Conservation (phyloP, 176 grass and related monocot species). For the Elaeis guineensis region DNA sequence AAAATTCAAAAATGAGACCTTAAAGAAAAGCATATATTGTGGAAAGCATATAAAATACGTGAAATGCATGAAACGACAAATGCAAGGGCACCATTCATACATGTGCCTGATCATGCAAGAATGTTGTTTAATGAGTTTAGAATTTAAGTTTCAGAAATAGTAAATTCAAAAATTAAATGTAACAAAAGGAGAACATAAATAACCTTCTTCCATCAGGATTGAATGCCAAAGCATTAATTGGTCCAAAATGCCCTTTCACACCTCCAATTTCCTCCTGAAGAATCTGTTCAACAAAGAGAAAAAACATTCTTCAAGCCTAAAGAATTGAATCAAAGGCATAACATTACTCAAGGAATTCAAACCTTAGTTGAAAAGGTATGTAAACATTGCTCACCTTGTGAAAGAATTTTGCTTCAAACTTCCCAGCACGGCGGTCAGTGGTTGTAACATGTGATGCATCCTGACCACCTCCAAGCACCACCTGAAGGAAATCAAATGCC, state of each 20-base stretch:
- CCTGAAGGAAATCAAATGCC: constrained; percentile 28
- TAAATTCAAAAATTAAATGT: too few species aligned
- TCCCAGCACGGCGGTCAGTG: constrained; percentile 70
- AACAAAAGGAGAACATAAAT: too few species aligned
- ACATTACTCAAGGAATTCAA: not conserved
- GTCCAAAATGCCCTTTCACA: constrained; percentile 94
- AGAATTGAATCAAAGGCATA: not conserved
- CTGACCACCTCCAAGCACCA: constrained; percentile 81
- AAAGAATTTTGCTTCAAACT: constrained; percentile 95
- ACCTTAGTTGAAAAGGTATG: too few species aligned
- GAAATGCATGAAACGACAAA: too few species aligned
- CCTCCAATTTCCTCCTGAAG: constrained; percentile 93
- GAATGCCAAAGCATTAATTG: constrained; percentile 80
- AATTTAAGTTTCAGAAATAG: too few species aligned
- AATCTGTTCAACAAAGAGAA: constrained; percentile 30
- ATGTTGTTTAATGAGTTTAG: too few species aligned
- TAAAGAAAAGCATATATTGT: too few species aligned
- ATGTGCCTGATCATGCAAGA: too few species aligned
- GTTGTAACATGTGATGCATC: constrained; percentile 82
- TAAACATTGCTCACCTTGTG: constrained; percentile 39
- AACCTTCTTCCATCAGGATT: constrained; percentile 94
- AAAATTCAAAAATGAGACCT: too few species aligned
- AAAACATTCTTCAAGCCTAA: too few species aligned
- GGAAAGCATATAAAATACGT: too few species aligned
- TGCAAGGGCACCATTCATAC: too few species aligned